Evolutionary conservation across 2,329 filamentous ascomycete species (phyloP), one percentile per base, ranked within the genome.

Genomic region (Pestalotiopsis sp.): DNA sequence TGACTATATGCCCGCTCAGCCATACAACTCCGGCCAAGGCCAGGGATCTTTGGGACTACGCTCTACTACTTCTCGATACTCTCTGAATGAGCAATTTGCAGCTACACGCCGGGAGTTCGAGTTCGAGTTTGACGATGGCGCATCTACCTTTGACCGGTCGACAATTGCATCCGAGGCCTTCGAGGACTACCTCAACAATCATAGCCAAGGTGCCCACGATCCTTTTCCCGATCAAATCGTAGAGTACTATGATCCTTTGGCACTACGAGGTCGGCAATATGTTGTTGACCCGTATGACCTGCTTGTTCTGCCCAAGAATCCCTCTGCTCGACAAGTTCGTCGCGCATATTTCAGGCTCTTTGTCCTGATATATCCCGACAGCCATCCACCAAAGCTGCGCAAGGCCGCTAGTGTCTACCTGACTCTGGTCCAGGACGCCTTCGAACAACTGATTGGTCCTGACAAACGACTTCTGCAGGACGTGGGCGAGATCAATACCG

Each of bases 61-160:
- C 35, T 77, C 79, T 38, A 75, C 75, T n/a, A 76, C 77, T 13
- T 84, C 82, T 30, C 81, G 82, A 59, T 82, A 81, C 74, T 85
- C 83, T 2, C 76, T 85, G 60, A 80, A 79, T 59, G 82, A 84
- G 58, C 82, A 85, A 66, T 85, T 85, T 67, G 82, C 83, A 22
- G 75, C 81, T 44, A 85, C 83, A 5, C 76, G 82, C 39, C 78
- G 77, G 61, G 83, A 85, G 68, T 82, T 81, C 63, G 82, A 84
- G 61, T 82, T 85, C 64, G 83, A 78, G 70, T 83, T 82, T 66
- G 83, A 85, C 71, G 83, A 85, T 69, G 79, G 76, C 22, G 83
- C 81, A 55, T 84, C 82, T 20, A 74, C 83, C 57, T 75, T 81
- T 66, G 81, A 82, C 30, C 75, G 76, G 55, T 72, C 72, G 52